phyloP scores from a whole-genome alignment of 768 basidiomycete species.

The Clitopilus hobsonii region DNA sequence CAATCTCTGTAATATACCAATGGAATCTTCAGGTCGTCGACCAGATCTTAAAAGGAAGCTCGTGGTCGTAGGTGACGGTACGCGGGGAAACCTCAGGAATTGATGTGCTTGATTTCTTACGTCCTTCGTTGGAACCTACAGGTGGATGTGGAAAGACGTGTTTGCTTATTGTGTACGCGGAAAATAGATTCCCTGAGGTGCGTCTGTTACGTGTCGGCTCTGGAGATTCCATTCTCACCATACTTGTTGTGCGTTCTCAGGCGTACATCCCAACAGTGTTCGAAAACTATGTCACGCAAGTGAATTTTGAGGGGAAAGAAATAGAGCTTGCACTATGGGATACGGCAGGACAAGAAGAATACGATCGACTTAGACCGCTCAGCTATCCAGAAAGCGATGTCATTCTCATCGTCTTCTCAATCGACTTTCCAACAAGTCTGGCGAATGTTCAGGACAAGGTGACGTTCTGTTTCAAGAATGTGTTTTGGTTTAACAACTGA shows the following conservation, averaged over 20 bases:
- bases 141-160: slow-evolving; percentile 93
- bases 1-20: slow-evolving; percentile 6
- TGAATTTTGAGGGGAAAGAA: slow-evolving; percentile 80
- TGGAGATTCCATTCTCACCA: slow-evolving; percentile 11
- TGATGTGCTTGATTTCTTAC: not conserved
- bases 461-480: not conserved
- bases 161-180: slow-evolving; percentile 92
- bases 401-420: slow-evolving; percentile 90
- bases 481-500: not conserved
- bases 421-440: slow-evolving; percentile 89
- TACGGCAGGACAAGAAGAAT: slow-evolving; percentile 96
- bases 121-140: slow-evolving; percentile 21
- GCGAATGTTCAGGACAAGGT: slow-evolving; percentile 91
- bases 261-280: slow-evolving; percentile 92
- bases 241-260: slow-evolving; percentile 35
- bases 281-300: slow-evolving; percentile 89
- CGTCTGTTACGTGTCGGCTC: slow-evolving; percentile 11
- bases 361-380: slow-evolving; percentile 81
- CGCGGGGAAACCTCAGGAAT: slow-evolving; percentile 18
- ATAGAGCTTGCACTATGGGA: slow-evolving; percentile 98
- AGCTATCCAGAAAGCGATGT: slow-evolving; percentile 88
- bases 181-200: slow-evolving; percentile 95
- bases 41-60: slow-evolving; percentile 86
- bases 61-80: slow-evolving; percentile 86
- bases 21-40: slow-evolving; percentile 34